These are phyloP conservation scores for Pezicula radicicola DNA, from an alignment of 2,329 filamentous ascomycete genomes.

Conservation along the genomic window DNA sequence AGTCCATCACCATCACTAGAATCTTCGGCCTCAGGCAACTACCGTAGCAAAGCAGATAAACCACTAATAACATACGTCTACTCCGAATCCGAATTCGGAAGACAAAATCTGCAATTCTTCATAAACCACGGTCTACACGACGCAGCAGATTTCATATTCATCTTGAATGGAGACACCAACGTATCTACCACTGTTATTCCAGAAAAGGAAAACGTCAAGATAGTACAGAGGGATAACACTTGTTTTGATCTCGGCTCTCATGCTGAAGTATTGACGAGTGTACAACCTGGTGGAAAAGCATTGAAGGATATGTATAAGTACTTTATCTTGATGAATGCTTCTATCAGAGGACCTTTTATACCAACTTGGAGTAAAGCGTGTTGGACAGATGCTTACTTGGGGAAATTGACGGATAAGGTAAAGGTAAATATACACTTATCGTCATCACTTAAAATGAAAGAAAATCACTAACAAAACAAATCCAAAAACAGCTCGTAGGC, in stretches of 20 bases:
- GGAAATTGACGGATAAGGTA: conserved; percentile 11
- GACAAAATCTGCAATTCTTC: conserved; percentile 20
- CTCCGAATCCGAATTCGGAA: conserved; percentile 10
- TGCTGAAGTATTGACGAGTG: conserved; percentile 13
- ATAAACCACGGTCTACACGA: conserved; percentile 16
- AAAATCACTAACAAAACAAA: background rate
- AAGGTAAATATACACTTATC: conserved; percentile 10
- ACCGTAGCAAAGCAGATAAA: background rate
- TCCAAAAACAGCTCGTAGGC: conserved; percentile 11
- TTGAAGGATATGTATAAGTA: conserved; percentile 17
- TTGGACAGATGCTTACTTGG: conserved; percentile 19
- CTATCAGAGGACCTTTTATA: conserved; percentile 19
- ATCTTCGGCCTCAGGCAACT: no score
- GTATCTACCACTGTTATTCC: conserved; percentile 8
- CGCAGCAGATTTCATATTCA: conserved; percentile 21
- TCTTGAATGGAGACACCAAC: conserved; percentile 18
- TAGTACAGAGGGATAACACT: conserved; percentile 14
- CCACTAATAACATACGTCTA: conserved; percentile 14
- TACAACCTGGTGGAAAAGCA: conserved; percentile 1
- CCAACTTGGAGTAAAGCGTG: conserved; percentile 15
- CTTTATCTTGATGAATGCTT: conserved; percentile 21
- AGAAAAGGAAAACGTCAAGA: conserved; percentile 11
- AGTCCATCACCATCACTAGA: no score
- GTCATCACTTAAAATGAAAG: background rate
- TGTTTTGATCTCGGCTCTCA: conserved; percentile 21